phyloP scores from a whole-genome alignment of 768 basidiomycete species.

The Trichaptum fuscoviolaceum region DNA sequence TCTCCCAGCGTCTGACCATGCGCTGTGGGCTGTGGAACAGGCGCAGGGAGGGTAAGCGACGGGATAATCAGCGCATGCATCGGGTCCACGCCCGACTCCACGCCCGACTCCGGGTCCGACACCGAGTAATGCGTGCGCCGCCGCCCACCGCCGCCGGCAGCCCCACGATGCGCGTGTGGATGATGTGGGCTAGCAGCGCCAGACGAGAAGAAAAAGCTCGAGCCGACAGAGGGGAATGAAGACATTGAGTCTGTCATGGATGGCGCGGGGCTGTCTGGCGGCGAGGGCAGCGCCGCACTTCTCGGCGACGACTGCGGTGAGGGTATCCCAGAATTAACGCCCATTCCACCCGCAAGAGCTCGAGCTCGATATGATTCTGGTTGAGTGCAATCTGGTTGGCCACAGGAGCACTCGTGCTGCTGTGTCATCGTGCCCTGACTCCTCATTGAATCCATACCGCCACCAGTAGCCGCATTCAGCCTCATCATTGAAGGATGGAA shows the following conservation, averaged over 20 bases:
- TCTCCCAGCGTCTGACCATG: conserved; percentile 67
- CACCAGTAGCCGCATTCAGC: not conserved
- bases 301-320: conserved; percentile 45
- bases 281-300: conserved; percentile 48
- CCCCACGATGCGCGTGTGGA: conserved; percentile 36
- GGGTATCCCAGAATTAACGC: conserved; percentile 12
- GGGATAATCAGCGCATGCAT: conserved; percentile 64
- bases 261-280: conserved; percentile 47
- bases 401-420: not conserved
- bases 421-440: not conserved
- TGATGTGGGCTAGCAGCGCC: conserved; percentile 63
- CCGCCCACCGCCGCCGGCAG: not conserved
- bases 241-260: conserved; percentile 54
- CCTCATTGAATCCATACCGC: not conserved
- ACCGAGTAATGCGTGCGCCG: conserved; percentile 7
- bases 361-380: not conserved
- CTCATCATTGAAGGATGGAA: not conserved
- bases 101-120: conserved; percentile 26
- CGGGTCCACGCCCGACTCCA: conserved; percentile 17
- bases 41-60: conserved; percentile 55
- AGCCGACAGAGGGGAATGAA: conserved; percentile 59
- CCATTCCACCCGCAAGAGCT: not conserved
- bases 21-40: conserved; percentile 58
- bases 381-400: not conserved
- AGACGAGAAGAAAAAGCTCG: conserved; percentile 76